Conservation (phyloP, 495 filamentous ascomycete genomes). For the Penicillium herquei region DNA sequence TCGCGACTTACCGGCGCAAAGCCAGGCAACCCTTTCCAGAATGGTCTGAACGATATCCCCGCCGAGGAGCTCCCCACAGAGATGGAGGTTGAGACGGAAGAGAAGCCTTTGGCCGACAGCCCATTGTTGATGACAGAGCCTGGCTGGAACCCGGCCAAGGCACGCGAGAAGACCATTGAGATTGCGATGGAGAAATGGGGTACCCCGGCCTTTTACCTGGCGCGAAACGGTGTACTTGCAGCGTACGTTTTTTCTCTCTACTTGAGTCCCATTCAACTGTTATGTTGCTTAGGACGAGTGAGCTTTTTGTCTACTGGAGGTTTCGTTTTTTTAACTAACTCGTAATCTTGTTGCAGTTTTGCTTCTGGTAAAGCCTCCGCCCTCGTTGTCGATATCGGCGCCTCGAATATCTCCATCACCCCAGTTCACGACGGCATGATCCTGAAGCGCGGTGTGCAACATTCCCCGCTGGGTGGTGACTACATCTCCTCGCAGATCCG, state of each 20-base stretch:
- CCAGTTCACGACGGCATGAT: slow-evolving; percentile 94
- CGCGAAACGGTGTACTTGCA: slow-evolving; percentile 63
- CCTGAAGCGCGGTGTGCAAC: slow-evolving; percentile 80
- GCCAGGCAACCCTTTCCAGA: slow-evolving; percentile 61
- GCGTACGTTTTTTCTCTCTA: slow-evolving; percentile 48
- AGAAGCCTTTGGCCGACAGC: slow-evolving; percentile 81
- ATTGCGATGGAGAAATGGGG: slow-evolving; percentile 96
- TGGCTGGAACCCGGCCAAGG: slow-evolving; percentile 84
- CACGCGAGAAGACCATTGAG: slow-evolving; percentile 88
- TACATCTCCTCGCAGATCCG: slow-evolving; percentile 88
- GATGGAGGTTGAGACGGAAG: slow-evolving; percentile 68
- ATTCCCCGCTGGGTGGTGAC: slow-evolving; percentile 80
- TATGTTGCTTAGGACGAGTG: neutral
- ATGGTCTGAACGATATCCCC: slow-evolving; percentile 69
- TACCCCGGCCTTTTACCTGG: slow-evolving; percentile 87
- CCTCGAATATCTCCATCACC: slow-evolving; percentile 85
- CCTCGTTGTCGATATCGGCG: slow-evolving; percentile 88
- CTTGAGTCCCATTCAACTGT: no score
- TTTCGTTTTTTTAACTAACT: neutral
- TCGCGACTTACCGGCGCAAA: slow-evolving; percentile 70
- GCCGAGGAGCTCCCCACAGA: slow-evolving; percentile 60
- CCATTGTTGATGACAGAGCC: slow-evolving; percentile 93
- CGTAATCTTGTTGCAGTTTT: slow-evolving; percentile 52
- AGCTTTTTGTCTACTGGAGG: neutral
- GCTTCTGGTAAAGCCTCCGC: slow-evolving; percentile 89